Conservation (phyloP, 352 stramenopile genomes). For the Thraustotheca clavata region DNA sequence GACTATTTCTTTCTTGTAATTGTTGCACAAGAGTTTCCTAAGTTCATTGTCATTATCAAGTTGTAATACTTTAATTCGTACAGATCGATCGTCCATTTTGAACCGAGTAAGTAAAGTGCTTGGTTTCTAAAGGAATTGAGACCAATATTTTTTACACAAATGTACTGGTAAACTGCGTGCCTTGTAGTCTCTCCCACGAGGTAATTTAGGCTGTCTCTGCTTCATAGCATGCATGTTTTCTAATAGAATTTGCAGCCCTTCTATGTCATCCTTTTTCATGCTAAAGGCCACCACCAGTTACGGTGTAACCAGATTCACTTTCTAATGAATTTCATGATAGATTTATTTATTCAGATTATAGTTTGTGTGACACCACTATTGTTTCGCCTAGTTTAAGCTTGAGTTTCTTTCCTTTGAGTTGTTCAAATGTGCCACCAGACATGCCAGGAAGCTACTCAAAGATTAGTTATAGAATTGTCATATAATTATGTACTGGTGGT, state of each 20-base stretch:
- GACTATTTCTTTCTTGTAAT: slow-evolving; percentile 11
- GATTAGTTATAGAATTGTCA: slow-evolving; percentile 17
- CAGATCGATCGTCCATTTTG: background rate
- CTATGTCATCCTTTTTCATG: slow-evolving; percentile 6
- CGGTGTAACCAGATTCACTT: background rate
- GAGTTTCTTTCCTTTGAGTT: slow-evolving; percentile 78
- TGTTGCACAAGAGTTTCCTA: slow-evolving; percentile 1
- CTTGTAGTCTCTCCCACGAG: too few relatives aligned
- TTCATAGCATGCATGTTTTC: too few relatives aligned
- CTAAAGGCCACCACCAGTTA: background rate
- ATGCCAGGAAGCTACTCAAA: slow-evolving; percentile 24
- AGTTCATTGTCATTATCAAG: background rate
- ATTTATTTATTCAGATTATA: too few relatives aligned
- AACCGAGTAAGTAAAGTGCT: background rate
- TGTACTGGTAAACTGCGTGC: too few relatives aligned
- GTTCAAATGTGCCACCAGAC: slow-evolving; percentile 38
- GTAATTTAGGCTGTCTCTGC: too few relatives aligned
- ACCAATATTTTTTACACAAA: too few relatives aligned
- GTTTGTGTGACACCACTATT: slow-evolving; percentile 69
- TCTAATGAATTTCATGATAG: too few relatives aligned
- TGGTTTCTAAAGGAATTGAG: background rate
- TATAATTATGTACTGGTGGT: slow-evolving; percentile 33
- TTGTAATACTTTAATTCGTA: background rate
- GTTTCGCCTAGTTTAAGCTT: slow-evolving; percentile 81
- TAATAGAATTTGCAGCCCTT: slow-evolving; percentile 22